Conservation (phyloP, 345 rosid species). For the Eutrema japonicum region DNA sequence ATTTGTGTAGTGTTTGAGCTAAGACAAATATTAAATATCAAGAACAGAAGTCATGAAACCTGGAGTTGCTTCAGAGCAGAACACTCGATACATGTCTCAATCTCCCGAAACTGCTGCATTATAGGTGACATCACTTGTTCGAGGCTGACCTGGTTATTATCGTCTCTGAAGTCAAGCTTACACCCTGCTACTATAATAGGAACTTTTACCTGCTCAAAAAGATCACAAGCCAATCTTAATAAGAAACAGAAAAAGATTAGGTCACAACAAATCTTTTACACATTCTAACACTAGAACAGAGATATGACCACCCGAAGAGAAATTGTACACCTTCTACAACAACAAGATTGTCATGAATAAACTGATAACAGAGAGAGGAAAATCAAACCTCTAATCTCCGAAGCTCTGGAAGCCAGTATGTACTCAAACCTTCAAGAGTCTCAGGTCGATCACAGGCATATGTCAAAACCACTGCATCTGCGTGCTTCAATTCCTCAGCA, state of each 20-base stretch:
- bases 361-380: constrained; percentile 20
- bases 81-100: constrained; percentile 95
- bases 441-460: constrained; percentile 83
- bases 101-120: constrained; percentile 98
- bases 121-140: constrained; percentile 94
- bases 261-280: constrained; percentile 1
- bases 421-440: constrained; percentile 77
- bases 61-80: constrained; percentile 84
- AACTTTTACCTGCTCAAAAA: constrained; percentile 71
- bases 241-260: constrained; percentile 21
- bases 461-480: constrained; percentile 98
- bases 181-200: constrained; percentile 97
- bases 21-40: neutral
- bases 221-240: constrained; percentile 19
- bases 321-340: neutral
- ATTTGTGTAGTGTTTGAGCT: neutral
- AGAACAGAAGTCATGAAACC: constrained; percentile 50
- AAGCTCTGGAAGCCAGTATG: constrained; percentile 61
- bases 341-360: constrained; percentile 9
- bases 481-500: constrained; percentile 78
- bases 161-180: constrained; percentile 92
- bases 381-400: constrained; percentile 39
- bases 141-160: constrained; percentile 75
- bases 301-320: neutral
- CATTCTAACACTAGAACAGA: neutral